Conservation (phyloP, 805 yeast genomes). For the Schizosaccharomyces pombe region ASM294v3 CU329670.1:2094001-2094500, state of each 20-base stretch:
- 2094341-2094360: slow-evolving; percentile 43
- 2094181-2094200: too few species aligned
- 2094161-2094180: too few species aligned
- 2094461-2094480: slow-evolving; percentile 68
- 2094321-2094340: slow-evolving; percentile 35
- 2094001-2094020: too few species aligned
- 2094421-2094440: slow-evolving; percentile 28
- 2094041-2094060: background rate
- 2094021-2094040: background rate
- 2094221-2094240: too few species aligned
- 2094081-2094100: too few species aligned
- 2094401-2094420: slow-evolving; percentile 58
- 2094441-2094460: slow-evolving; percentile 44
- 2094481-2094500: slow-evolving; percentile 43
- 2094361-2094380: slow-evolving; percentile 57
- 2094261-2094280: too few species aligned
- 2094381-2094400: slow-evolving; percentile 70
- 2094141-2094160: too few species aligned
- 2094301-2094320: slow-evolving; percentile 41
- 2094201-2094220: too few species aligned
- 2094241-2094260: too few species aligned
- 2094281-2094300: slow-evolving; percentile 14
- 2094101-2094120: too few species aligned
- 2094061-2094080: too few species aligned
- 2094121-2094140: too few species aligned